Conservation (phyloP, 768 basidiomycete species). For the Collybia mongolica region DNA sequence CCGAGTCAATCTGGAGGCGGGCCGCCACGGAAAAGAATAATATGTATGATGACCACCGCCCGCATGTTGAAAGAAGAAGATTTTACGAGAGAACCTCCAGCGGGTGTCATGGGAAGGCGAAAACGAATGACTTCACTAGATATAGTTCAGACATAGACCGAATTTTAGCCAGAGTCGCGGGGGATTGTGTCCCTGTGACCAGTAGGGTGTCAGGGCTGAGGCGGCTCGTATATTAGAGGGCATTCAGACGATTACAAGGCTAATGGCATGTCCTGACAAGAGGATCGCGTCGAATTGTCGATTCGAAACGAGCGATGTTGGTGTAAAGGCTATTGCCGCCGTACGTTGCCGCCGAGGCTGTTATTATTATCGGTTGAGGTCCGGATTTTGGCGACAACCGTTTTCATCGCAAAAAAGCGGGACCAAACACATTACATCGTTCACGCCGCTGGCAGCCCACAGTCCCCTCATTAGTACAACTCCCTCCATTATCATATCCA, state of each 20-base stretch:
- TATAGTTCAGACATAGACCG: constrained; percentile 4
- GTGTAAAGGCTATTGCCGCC: neutral
- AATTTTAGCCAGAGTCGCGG: constrained; percentile 15
- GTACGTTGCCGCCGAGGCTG: constrained; percentile 2
- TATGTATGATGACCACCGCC: constrained; percentile 1
- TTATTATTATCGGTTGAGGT: constrained; percentile 5
- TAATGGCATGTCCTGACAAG: neutral
- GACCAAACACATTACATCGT: constrained; percentile 22
- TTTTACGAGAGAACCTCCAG: neutral
- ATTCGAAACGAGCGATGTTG: neutral
- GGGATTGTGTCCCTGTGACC: neutral
- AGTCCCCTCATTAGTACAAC: neutral
- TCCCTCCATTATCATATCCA: neutral
- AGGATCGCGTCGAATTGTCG: neutral
- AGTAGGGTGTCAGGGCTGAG: no score
- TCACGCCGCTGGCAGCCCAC: constrained; percentile 4
- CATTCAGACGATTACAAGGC: neutral
- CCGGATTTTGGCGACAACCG: constrained; percentile 13
- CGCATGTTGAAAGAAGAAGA: neutral
- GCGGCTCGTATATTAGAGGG: no score
- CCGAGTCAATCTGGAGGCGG: constrained; percentile 6
- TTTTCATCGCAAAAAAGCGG: constrained; percentile 4
- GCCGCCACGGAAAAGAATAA: neutral
- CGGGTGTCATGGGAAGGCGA: constrained; percentile 4
- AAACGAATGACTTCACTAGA: neutral